Conservation (phyloP, 2,329 filamentous ascomycete species). For the Endoconidiophora polonica region DNA sequence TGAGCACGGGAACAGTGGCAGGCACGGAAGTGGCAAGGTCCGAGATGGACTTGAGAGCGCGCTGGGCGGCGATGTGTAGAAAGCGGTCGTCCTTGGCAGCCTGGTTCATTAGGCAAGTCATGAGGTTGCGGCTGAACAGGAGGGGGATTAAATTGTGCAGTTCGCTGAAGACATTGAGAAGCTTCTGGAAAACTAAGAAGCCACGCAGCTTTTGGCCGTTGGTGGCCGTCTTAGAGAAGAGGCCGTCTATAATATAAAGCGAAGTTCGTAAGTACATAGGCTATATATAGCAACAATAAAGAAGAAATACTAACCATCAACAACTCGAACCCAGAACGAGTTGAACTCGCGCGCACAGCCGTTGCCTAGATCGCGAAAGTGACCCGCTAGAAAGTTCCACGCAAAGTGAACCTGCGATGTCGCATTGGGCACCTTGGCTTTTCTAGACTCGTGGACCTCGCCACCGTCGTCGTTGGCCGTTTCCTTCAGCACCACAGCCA, state of each 20-base stretch:
- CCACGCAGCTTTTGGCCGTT: constrained; percentile 85
- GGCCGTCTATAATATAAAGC: constrained; percentile 39
- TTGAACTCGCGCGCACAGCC: constrained; percentile 37
- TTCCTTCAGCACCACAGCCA: constrained; percentile 69
- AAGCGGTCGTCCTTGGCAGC: constrained; percentile 61
- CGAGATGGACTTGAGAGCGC: constrained; percentile 57
- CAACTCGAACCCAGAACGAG: constrained; percentile 70
- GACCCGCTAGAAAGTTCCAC: constrained; percentile 61
- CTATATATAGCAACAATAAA: neutral
- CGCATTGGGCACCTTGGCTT: constrained; percentile 53
- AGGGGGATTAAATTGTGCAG: constrained; percentile 30
- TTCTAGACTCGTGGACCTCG: constrained; percentile 22
- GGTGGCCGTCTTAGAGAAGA: constrained; percentile 69
- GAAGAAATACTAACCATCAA: constrained; percentile 51
- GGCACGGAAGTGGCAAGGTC: constrained; percentile 45
- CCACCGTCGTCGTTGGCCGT: constrained; percentile 32
- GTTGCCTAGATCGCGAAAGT: constrained; percentile 27
- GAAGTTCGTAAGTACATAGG: no score
- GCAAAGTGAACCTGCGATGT: constrained; percentile 72
- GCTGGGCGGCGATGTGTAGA: constrained; percentile 61
- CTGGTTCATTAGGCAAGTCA: constrained; percentile 70
- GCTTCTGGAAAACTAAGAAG: constrained; percentile 69
- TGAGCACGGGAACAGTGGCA: constrained; percentile 39
- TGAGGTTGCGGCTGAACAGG: constrained; percentile 70
- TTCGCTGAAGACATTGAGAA: constrained; percentile 39